These are phyloP conservation scores for Teratosphaeria gauchensis DNA, from an alignment of 2,329 filamentous ascomycete species.

Conservation along the genomic window DNA sequence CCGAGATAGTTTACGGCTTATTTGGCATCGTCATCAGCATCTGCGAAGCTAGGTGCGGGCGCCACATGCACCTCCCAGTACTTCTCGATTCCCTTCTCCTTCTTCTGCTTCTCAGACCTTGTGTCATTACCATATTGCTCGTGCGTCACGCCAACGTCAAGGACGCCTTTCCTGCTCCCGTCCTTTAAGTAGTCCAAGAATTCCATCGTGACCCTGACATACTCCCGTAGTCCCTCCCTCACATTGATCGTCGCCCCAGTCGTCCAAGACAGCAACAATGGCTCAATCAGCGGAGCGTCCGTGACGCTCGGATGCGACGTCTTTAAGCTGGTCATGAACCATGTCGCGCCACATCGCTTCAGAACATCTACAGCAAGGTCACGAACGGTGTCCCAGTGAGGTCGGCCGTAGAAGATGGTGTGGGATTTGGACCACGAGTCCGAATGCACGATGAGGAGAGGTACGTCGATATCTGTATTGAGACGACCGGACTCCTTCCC, in stretches of 20 bases:
- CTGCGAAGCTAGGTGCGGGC: constrained; percentile 12
- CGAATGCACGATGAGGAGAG: constrained; percentile 53
- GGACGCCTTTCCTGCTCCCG: constrained; percentile 37
- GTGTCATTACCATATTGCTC: constrained; percentile 26
- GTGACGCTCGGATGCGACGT: constrained; percentile 53
- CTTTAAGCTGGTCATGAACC: constrained; percentile 35
- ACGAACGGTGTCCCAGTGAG: constrained; percentile 55
- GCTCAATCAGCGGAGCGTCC: constrained; percentile 56
- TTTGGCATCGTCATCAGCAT: not conserved
- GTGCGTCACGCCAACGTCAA: constrained; percentile 41
- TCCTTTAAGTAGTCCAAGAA: constrained; percentile 44
- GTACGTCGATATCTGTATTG: constrained; percentile 49
- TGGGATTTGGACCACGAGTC: constrained; percentile 52
- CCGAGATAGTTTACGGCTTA: not conserved
- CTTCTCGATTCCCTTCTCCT: constrained; percentile 17
- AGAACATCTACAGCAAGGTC: constrained; percentile 42
- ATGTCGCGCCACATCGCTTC: constrained; percentile 33
- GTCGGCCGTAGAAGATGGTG: constrained; percentile 51
- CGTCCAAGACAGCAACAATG: constrained; percentile 49
- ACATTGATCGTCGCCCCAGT: constrained; percentile 52
- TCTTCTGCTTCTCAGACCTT: constrained; percentile 18
- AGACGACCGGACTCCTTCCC: constrained; percentile 55
- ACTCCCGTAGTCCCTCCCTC: constrained; percentile 47
- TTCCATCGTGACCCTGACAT: constrained; percentile 49
- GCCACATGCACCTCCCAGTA: constrained; percentile 37